phyloP scores from a whole-genome alignment of 2,329 filamentous ascomycete species.

The Tolypocladium nubicola region DNA sequence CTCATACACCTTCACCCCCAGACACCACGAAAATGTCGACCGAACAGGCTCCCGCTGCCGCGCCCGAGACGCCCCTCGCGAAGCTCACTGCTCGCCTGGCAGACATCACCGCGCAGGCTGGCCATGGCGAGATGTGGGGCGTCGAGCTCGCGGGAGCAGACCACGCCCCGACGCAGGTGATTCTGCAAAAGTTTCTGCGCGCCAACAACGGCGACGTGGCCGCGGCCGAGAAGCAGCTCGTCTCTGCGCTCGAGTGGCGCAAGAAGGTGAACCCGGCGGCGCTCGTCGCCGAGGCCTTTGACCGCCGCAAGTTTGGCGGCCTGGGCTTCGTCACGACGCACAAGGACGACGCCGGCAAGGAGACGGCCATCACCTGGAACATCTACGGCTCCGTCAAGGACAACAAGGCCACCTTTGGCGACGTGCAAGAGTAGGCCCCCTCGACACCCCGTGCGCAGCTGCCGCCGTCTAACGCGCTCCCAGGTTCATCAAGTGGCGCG shows the following conservation, averaged over 20 bases:
- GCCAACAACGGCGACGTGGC: slow-evolving; percentile 71
- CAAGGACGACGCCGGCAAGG: slow-evolving; percentile 41
- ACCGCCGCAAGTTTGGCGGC: slow-evolving; percentile 59
- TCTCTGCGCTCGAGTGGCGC: slow-evolving; percentile 73
- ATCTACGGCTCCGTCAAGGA: slow-evolving; percentile 84
- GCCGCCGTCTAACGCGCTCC: not conserved
- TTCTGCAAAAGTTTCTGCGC: slow-evolving; percentile 88
- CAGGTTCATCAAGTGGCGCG: slow-evolving; percentile 84
- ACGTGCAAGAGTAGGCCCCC: slow-evolving; percentile 60
- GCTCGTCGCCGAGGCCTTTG: slow-evolving; percentile 53
- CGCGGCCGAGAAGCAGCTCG: slow-evolving; percentile 68
- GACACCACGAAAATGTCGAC: not conserved
- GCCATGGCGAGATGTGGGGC: slow-evolving; percentile 78
- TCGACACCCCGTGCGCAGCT: not conserved
- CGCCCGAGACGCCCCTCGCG: slow-evolving; percentile 29
- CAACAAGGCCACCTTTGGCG: slow-evolving; percentile 72
- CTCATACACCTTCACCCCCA: not conserved
- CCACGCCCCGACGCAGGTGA: slow-evolving; percentile 67
- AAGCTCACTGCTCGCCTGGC: slow-evolving; percentile 49
- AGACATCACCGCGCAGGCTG: slow-evolving; percentile 43
- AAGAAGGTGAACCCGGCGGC: slow-evolving; percentile 62
- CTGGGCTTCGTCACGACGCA: slow-evolving; percentile 77
- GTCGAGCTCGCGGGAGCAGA: slow-evolving; percentile 47
- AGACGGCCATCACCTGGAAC: slow-evolving; percentile 76
- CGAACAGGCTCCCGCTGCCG: not conserved